phyloP scores from a whole-genome alignment of 345 rosid species.

The Citrus cavaleriei region DNA sequence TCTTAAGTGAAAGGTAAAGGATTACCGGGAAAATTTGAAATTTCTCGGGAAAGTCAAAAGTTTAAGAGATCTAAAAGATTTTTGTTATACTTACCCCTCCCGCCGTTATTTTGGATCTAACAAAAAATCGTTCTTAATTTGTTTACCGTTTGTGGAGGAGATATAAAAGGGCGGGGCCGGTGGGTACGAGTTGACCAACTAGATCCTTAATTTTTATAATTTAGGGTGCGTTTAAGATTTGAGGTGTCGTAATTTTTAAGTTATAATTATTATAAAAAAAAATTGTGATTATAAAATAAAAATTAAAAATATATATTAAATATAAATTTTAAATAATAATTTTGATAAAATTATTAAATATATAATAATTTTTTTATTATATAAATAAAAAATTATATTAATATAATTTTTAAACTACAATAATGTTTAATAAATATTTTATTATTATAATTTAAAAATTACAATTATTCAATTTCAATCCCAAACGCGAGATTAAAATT shows the following conservation, averaged over 20 bases:
- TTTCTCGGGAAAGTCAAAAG: not conserved
- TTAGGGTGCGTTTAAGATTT: too few species aligned
- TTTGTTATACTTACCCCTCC: not conserved
- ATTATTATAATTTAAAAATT: too few species aligned
- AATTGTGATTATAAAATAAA: too few species aligned
- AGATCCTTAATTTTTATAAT: not conserved
- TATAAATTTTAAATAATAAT: too few species aligned
- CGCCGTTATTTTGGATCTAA: slow-evolving; percentile 1
- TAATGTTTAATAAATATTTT: too few species aligned
- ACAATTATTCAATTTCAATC: fast-evolving
- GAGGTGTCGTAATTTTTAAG: fast-evolving
- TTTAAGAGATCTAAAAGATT: not conserved
- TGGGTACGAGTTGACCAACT: not conserved
- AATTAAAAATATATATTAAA: too few species aligned
- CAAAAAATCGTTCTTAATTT: not conserved
- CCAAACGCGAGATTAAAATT: not conserved
- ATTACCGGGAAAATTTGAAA: slow-evolving; percentile 2
- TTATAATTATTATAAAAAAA: too few species aligned
- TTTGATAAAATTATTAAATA: too few species aligned
- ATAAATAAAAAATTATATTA: too few species aligned
- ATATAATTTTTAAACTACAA: too few species aligned
- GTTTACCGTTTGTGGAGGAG: not conserved
- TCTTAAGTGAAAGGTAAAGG: not conserved
- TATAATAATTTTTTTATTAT: too few species aligned
- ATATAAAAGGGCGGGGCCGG: not conserved